Evolutionary conservation across 108 stramenopile species (phyloP).

Genomic region (Fistulifera solaris): DNA sequence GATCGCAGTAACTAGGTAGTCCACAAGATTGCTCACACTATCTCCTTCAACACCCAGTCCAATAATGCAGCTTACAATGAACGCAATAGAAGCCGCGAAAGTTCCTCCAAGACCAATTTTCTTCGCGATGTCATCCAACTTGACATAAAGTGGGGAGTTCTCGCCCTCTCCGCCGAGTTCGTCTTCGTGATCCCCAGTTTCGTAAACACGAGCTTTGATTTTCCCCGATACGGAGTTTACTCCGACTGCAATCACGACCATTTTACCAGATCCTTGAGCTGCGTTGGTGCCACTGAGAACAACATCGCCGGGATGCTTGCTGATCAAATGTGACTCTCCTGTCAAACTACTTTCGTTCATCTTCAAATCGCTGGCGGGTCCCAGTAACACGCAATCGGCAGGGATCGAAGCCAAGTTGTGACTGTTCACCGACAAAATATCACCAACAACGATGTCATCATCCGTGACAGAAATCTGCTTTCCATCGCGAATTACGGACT

Average conservation of each 20-base stretch:
- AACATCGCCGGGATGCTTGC: constrained; percentile 75
- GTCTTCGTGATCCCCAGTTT: constrained; percentile 45
- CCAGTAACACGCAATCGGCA: constrained; percentile 90
- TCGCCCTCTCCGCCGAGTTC: constrained; percentile 60
- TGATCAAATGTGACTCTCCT: constrained; percentile 85
- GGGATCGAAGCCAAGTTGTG: constrained; percentile 84
- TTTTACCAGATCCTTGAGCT: constrained; percentile 65
- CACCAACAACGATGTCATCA: constrained; percentile 94
- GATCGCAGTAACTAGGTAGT: constrained; percentile 68
- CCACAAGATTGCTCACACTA: constrained; percentile 31
- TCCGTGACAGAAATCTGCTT: constrained; percentile 58
- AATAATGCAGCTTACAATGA: constrained; percentile 71
- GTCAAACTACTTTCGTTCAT: constrained; percentile 91
- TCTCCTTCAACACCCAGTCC: constrained; percentile 50
- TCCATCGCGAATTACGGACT: constrained; percentile 81
- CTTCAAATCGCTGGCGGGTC: constrained; percentile 77
- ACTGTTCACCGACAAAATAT: constrained; percentile 86
- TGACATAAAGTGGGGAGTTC: constrained; percentile 68
- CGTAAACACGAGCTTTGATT: constrained; percentile 76
- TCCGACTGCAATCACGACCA: constrained; percentile 89
- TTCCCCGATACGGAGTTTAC: constrained; percentile 79
- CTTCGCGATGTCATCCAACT: constrained; percentile 80
- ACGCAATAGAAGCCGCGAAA: constrained; percentile 59
- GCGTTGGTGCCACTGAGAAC: constrained; percentile 63
- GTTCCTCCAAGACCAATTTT: constrained; percentile 80